Conservation (phyloP, 1,284 basidiomycete genomes). For the Papiliotrema flavescens region DNA sequence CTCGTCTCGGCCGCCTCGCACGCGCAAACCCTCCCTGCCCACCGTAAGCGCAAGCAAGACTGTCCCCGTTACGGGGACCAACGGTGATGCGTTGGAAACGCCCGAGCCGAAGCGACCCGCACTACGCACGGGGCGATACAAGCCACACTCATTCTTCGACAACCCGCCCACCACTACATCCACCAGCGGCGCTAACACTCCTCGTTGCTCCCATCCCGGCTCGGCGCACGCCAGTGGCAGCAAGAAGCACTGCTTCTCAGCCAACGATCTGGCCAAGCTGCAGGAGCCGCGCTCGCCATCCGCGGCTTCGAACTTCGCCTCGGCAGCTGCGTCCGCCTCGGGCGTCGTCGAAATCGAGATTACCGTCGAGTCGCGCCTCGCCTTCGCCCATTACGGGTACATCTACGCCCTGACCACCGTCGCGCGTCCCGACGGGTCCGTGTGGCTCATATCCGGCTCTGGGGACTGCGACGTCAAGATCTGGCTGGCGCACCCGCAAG, state of each 20-base stretch:
- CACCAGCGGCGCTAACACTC: slow-evolving; percentile 28
- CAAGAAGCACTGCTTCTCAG: slow-evolving; percentile 11
- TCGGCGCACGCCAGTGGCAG: neutral
- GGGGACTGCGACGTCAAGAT: slow-evolving; percentile 88
- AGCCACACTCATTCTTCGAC: slow-evolving; percentile 44
- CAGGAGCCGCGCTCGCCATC: neutral
- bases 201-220: slow-evolving; percentile 14
- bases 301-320: neutral
- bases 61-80: slow-evolving; percentile 34
- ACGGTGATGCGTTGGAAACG: slow-evolving; percentile 48
- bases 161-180: slow-evolving; percentile 23
- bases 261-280: slow-evolving; percentile 16
- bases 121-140: slow-evolving; percentile 43
- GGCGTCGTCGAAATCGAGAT: slow-evolving; percentile 52
- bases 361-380: slow-evolving; percentile 65
- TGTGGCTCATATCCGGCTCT: slow-evolving; percentile 73
- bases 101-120: neutral
- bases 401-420: slow-evolving; percentile 76
- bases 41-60: slow-evolving; percentile 26
- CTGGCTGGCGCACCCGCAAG: slow-evolving; percentile 60
- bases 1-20: slow-evolving; percentile 10
- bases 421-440: slow-evolving; percentile 44
- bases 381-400: slow-evolving; percentile 90
- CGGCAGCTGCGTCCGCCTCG: neutral
- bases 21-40: slow-evolving; percentile 20